Evolutionary conservation across 2,329 filamentous ascomycete genomes (phyloP).

Genomic region (Penicillium italicum): DNA sequence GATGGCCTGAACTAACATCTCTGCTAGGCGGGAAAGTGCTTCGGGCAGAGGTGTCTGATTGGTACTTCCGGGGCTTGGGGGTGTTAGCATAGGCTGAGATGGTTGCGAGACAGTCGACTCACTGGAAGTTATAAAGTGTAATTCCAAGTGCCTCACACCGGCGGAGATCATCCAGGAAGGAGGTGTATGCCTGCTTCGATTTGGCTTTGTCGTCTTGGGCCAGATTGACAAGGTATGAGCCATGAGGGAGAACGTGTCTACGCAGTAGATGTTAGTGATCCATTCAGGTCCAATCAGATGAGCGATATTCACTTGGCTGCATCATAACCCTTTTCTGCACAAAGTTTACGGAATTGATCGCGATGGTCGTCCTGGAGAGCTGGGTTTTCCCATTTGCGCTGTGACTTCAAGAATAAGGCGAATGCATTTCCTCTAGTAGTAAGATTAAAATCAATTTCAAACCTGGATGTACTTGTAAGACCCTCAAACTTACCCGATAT

Average conservation of each 20-base stretch:
- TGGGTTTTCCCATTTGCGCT: slow-evolving; percentile 89
- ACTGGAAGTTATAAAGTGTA: slow-evolving; percentile 93
- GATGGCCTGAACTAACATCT: slow-evolving; percentile 78
- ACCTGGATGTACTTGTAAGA: background rate
- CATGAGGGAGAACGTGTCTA: slow-evolving; percentile 78
- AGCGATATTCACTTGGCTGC: slow-evolving; percentile 49
- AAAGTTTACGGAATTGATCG: slow-evolving; percentile 65
- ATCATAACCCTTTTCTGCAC: slow-evolving; percentile 68
- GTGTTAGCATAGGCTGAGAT: background rate
- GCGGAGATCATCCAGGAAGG: slow-evolving; percentile 81
- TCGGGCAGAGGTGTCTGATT: slow-evolving; percentile 63
- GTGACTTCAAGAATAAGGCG: slow-evolving; percentile 91
- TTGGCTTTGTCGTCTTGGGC: slow-evolving; percentile 78
- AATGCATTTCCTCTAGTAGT: slow-evolving; percentile 75
- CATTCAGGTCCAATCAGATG: background rate
- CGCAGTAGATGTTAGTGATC: slow-evolving; percentile 12
- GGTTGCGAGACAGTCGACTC: slow-evolving; percentile 10
- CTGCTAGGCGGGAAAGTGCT: slow-evolving; percentile 74
- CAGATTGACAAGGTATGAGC: slow-evolving; percentile 94
- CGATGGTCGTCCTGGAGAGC: slow-evolving; percentile 66
- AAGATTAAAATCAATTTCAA: background rate
- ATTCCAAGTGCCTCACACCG: slow-evolving; percentile 86
- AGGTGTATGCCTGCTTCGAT: slow-evolving; percentile 76
- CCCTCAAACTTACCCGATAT: slow-evolving; percentile 58
- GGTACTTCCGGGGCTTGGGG: slow-evolving; percentile 66